Percentiles rank a stretch among this genome's conserved stretches.
Conservation (phyloP, 2,329 filamentous ascomycete genomes). For the Penicillium aurantiogriseum region DNA sequence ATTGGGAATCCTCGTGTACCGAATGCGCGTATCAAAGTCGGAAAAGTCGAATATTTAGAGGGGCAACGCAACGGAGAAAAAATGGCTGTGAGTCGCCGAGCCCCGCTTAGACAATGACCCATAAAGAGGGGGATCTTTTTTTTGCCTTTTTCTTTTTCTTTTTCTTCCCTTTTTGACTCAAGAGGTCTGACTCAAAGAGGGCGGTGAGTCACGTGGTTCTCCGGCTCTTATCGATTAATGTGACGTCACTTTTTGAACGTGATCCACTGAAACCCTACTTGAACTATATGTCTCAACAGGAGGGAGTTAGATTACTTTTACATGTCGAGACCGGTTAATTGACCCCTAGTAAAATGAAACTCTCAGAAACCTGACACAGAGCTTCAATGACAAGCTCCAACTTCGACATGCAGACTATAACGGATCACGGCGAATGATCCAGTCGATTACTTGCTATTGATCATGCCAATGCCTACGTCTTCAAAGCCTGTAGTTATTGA, state of each 20-base stretch:
- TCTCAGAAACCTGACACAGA: background rate
- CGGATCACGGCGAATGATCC: background rate
- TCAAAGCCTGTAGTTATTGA: background rate
- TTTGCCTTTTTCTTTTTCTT: slow-evolving; percentile 15
- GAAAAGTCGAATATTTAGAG: slow-evolving; percentile 12
- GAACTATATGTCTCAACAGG: slow-evolving; percentile 52
- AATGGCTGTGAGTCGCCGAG: slow-evolving; percentile 37
- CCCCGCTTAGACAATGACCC: slow-evolving; percentile 43
- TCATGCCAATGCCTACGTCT: background rate
- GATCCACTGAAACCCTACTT: slow-evolving; percentile 66
- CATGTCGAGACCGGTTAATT: slow-evolving; percentile 63
- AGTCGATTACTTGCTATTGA: no score
- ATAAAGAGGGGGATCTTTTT: slow-evolving; percentile 34
- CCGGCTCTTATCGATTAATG: background rate
- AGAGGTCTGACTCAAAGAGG: slow-evolving; percentile 29
- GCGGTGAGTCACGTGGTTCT: slow-evolving; percentile 29
- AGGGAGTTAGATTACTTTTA: slow-evolving; percentile 59
- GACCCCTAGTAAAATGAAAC: background rate
- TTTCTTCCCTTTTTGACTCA: slow-evolving; percentile 6
- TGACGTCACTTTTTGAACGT: slow-evolving; percentile 55
- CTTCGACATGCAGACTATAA: background rate
- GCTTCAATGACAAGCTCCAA: background rate
- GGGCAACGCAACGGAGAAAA: slow-evolving; percentile 20
- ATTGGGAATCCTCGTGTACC: slow-evolving; percentile 15
- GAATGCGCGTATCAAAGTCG: slow-evolving; percentile 15